Evolutionary conservation across 768 basidiomycete species (phyloP).

Genomic region (Tylopilus sp.): DNA sequence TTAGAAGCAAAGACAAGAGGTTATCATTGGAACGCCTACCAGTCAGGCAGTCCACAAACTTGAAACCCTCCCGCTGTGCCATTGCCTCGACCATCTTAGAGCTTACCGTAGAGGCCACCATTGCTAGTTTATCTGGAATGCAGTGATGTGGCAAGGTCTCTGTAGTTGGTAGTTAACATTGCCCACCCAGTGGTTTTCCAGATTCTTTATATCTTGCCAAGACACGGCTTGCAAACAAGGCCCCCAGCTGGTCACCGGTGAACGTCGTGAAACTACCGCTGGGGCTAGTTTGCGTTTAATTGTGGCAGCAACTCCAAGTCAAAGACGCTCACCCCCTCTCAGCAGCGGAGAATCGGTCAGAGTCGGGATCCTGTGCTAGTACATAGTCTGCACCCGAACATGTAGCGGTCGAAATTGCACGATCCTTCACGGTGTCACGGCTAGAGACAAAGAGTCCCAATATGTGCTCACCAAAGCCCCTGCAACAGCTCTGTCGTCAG

Average conservation of each 20-base stretch:
- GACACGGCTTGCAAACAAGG: slow-evolving; percentile 47
- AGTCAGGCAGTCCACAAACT: slow-evolving; percentile 81
- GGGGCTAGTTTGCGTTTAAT: slow-evolving; percentile 4
- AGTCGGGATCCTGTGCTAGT: slow-evolving; percentile 87
- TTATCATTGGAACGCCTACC: slow-evolving; percentile 38
- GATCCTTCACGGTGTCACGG: slow-evolving; percentile 46
- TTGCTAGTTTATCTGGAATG: slow-evolving; percentile 58
- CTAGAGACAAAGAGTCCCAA: background rate
- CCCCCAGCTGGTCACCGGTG: slow-evolving; percentile 83
- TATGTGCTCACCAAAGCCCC: slow-evolving; percentile 45
- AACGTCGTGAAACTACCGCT: slow-evolving; percentile 65
- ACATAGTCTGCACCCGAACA: slow-evolving; percentile 54
- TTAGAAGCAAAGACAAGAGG: background rate
- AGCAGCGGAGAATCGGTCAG: slow-evolving; percentile 78
- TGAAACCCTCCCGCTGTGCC: slow-evolving; percentile 74
- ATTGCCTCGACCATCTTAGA: slow-evolving; percentile 86
- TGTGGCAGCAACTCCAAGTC: background rate
- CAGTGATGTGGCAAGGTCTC: slow-evolving; percentile 34
- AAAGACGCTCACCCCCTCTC: slow-evolving; percentile 55
- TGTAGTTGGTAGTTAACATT: slow-evolving; percentile 25
- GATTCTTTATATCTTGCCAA: slow-evolving; percentile 43
- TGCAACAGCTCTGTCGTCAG: slow-evolving; percentile 17
- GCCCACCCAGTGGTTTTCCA: slow-evolving; percentile 42
- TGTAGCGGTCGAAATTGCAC: slow-evolving; percentile 65
- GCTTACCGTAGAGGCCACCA: slow-evolving; percentile 88